A percentile compares a stretch with the other conserved stretches of the same genome.
Evolutionary conservation across 441 rosid species (phyloP).

Genomic region (Jatropha podagrica): DNA sequence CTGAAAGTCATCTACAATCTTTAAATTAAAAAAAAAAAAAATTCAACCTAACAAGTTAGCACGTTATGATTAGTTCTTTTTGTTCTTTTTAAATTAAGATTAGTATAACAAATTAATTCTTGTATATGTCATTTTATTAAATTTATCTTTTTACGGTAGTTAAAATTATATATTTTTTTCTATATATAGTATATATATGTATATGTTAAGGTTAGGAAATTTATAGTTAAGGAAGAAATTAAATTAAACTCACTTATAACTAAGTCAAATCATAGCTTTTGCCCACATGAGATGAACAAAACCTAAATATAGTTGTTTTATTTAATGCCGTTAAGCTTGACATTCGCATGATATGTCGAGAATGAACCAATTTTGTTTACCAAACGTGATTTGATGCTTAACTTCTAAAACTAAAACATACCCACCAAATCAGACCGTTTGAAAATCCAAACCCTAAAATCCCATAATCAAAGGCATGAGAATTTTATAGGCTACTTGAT

Average conservation of each 20-base stretch:
- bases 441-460: not conserved
- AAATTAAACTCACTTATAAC: too few relatives aligned
- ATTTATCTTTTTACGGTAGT: not conserved
- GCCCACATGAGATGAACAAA: not conserved
- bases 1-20: not conserved
- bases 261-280: not conserved
- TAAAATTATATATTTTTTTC: not conserved
- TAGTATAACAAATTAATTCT: not conserved
- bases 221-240: too few relatives aligned
- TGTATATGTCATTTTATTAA: not conserved
- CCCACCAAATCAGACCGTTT: not conserved
- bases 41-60: not conserved
- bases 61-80: not conserved
- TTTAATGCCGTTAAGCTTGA: not conserved
- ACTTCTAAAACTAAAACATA: not conserved
- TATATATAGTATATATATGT: too few relatives aligned
- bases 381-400: not conserved
- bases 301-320: not conserved
- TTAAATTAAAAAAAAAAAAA: not conserved
- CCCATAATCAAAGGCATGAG: conserved; percentile 11
- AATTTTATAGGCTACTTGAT: not conserved
- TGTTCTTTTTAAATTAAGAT: not conserved
- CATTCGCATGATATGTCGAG: not conserved
- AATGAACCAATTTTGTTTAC: not conserved
- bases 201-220: too few relatives aligned